Percentiles rank a stretch among this genome's conserved stretches.
Evolutionary conservation across 2,329 filamentous ascomycete species (phyloP).

Genomic region (Alternaria solani): DNA sequence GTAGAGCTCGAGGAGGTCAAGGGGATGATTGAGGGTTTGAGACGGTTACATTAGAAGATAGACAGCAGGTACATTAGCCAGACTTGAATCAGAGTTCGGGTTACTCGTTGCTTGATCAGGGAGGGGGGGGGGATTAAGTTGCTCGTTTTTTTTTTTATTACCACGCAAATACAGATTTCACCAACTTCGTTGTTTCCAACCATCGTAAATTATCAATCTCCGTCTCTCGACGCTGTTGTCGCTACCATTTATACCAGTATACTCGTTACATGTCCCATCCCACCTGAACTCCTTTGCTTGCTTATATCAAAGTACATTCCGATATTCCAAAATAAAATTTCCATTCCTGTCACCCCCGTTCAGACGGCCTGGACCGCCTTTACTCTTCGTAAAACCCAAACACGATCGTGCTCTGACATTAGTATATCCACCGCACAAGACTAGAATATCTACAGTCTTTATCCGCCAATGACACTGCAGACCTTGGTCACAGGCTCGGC

Average conservation of each 20-base stretch:
- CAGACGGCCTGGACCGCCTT: neutral
- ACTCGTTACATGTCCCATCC: neutral
- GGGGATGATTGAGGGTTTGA: conserved; percentile 67
- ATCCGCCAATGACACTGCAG: neutral
- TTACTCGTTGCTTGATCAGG: neutral
- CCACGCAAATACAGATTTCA: neutral
- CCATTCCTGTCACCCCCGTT: neutral
- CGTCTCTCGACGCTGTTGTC: neutral
- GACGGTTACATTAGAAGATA: conserved; percentile 53
- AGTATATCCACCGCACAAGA: neutral
- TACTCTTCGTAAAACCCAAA: neutral
- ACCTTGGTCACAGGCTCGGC: neutral
- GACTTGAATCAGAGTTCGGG: neutral
- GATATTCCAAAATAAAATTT: too few relatives aligned
- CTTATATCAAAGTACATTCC: neutral
- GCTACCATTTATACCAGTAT: neutral
- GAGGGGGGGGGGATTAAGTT: too few relatives aligned
- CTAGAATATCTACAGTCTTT: neutral
- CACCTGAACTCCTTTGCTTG: neutral
- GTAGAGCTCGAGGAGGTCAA: conserved; percentile 65
- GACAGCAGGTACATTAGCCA: neutral
- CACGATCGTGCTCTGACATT: neutral
- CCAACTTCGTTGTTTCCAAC: neutral
- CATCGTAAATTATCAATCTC: too few relatives aligned
- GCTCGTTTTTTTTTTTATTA: too few relatives aligned